These are phyloP conservation scores for Orobanche coerulescens DNA, from an alignment of 257 asterid genomes.

Conservation along the genomic window DNA sequence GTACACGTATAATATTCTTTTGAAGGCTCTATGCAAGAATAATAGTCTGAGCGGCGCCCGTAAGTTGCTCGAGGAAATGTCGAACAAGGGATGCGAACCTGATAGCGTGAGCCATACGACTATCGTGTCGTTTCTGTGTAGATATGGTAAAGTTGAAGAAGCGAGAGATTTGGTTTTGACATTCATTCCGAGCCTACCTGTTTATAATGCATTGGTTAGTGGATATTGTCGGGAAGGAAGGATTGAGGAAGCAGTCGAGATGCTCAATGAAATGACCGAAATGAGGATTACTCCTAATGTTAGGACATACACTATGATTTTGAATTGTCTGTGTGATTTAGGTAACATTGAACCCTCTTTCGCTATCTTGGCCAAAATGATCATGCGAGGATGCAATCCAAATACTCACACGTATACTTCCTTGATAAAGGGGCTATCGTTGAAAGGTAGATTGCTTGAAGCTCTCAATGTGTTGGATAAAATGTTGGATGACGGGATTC, in stretches of 20 bases:
- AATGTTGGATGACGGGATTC: conserved; percentile 48
- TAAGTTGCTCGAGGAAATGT: conserved; percentile 80
- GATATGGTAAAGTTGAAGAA: conserved; percentile 44
- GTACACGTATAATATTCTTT: conserved; percentile 69
- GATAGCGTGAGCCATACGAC: conserved; percentile 84
- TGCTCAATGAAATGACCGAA: conserved; percentile 53
- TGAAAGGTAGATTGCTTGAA: conserved; percentile 43
- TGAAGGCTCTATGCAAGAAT: conserved; percentile 84
- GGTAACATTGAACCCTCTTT: conserved; percentile 43
- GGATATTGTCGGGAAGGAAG: conserved; percentile 53
- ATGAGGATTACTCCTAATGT: conserved; percentile 58
- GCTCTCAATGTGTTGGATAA: conserved; percentile 47
- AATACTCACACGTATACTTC: conserved; percentile 69
- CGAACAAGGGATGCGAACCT: conserved; percentile 68
- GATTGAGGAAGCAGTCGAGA: conserved; percentile 38
- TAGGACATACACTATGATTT: conserved; percentile 46
- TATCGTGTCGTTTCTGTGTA: conserved; percentile 66
- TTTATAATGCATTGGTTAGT: conserved; percentile 58
- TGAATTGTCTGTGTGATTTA: conserved; percentile 44
- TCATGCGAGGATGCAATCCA: conserved; percentile 56
- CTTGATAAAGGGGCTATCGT: conserved; percentile 61
- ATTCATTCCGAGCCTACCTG: conserved; percentile 43
- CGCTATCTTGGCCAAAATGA: conserved; percentile 69
- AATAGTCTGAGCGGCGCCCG: conserved; percentile 57
- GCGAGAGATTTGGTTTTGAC: conserved; percentile 54